Evolutionary conservation across 345 rosid genomes (phyloP).

Genomic region (Moringa oleifera): DNA sequence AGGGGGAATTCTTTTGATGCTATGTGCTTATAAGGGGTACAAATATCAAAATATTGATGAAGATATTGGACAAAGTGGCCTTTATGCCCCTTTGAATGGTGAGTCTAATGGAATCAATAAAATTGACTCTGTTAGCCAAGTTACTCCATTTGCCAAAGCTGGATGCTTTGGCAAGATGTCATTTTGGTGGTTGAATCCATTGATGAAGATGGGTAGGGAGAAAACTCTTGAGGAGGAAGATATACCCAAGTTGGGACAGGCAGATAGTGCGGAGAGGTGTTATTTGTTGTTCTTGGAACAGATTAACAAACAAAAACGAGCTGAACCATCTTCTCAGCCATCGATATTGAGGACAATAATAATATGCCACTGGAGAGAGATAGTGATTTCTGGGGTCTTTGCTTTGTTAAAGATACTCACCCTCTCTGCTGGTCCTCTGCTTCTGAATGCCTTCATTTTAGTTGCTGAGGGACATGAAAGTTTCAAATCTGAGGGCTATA

Average conservation of each 20-base stretch:
- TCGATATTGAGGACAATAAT: constrained; percentile 54
- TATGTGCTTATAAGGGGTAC: constrained; percentile 44
- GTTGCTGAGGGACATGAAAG: constrained; percentile 73
- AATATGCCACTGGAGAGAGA: constrained; percentile 60
- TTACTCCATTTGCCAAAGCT: constrained; percentile 50
- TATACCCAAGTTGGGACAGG: constrained; percentile 51
- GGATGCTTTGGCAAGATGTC: constrained; percentile 59
- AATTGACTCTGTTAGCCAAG: constrained; percentile 23
- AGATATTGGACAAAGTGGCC: constrained; percentile 22
- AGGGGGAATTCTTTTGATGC: constrained; percentile 48
- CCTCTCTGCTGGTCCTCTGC: constrained; percentile 74
- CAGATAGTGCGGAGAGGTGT: constrained; percentile 72
- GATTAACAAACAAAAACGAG: constrained; percentile 41
- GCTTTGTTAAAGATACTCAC: constrained; percentile 76
- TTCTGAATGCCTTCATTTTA: constrained; percentile 80
- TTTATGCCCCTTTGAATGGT: constrained; percentile 52
- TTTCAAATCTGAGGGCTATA: constrained; percentile 68
- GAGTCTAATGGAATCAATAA: constrained; percentile 29
- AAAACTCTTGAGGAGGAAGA: constrained; percentile 68
- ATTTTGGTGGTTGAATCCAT: constrained; percentile 85
- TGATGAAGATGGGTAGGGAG: constrained; percentile 66
- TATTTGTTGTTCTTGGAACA: constrained; percentile 51
- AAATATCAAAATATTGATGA: constrained; percentile 21
- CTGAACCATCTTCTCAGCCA: constrained; percentile 32
- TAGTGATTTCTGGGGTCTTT: constrained; percentile 72